Evolutionary conservation across 1,284 basidiomycete species (phyloP).

Genomic region (Microbotryum violaceum): DNA sequence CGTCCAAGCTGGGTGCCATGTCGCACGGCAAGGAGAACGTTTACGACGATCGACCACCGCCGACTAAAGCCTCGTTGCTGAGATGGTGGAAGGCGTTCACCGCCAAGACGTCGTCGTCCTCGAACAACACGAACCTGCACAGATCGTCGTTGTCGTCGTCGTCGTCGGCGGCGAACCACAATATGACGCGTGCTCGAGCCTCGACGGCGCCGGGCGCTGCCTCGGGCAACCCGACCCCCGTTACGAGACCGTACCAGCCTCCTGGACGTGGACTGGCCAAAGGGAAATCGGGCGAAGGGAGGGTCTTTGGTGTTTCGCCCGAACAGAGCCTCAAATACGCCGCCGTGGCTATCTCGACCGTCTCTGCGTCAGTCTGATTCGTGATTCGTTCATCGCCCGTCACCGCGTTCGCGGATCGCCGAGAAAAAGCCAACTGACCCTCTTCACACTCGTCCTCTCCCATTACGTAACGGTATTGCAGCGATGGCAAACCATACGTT

Average conservation of each 20-base stretch:
- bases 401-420: background rate
- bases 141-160: background rate
- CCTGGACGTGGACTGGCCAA: constrained; percentile 13
- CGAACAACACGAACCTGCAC: background rate
- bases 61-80: constrained; percentile 25
- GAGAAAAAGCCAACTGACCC: background rate
- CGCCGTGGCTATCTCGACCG: constrained; percentile 79
- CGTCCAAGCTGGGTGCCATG: background rate
- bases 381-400: constrained; percentile 3
- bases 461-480: background rate
- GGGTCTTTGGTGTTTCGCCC: constrained; percentile 78
- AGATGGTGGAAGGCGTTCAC: constrained; percentile 35
- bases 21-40: constrained; percentile 2
- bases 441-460: background rate
- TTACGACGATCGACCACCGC: constrained; percentile 17
- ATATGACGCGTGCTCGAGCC: background rate
- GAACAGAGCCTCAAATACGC: constrained; percentile 77
- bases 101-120: background rate
- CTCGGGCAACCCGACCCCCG: background rate
- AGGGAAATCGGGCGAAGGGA: constrained; percentile 14
- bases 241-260: constrained; percentile 6
- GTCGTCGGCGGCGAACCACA: background rate
- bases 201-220: background rate
- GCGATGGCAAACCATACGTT: constrained; percentile 40
- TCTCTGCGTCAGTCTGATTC: constrained; percentile 11